phyloP scores from a whole-genome alignment of 164 flowering plant species.

The Vitis cinerea region DNA sequence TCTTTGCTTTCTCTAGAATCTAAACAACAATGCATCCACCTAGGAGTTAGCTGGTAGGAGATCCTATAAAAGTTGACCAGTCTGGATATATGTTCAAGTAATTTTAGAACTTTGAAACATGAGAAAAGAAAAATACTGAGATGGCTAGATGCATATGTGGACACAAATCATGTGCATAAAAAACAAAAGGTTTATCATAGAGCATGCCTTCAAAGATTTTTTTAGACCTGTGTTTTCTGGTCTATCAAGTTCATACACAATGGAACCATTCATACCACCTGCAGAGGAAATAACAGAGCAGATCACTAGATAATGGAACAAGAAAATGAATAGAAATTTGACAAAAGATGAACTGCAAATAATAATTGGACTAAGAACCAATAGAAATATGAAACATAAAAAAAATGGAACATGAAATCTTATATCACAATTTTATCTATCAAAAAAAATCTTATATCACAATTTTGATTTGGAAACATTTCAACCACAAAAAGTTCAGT shows the following conservation, averaged over 20 bases:
- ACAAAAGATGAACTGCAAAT: background rate
- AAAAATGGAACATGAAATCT: too few species aligned
- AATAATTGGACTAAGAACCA: background rate
- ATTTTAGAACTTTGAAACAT: background rate
- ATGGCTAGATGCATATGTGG: background rate
- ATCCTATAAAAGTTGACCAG: slow-evolving; percentile 6
- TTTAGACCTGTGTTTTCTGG: slow-evolving; percentile 84
- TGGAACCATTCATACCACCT: slow-evolving; percentile 99
- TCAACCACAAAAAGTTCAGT: too few species aligned
- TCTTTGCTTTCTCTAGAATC: slow-evolving; percentile 79
- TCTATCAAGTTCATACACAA: slow-evolving; percentile 81
- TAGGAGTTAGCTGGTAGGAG: slow-evolving; percentile 34
- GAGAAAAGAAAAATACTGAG: background rate
- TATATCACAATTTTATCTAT: too few species aligned
- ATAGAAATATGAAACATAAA: too few species aligned
- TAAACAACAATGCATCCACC: slow-evolving; percentile 42
- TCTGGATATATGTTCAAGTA: slow-evolving; percentile 8
- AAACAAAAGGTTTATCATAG: slow-evolving; percentile 12
- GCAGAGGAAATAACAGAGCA: slow-evolving; percentile 17
- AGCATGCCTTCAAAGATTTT: slow-evolving; percentile 70
- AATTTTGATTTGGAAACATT: too few species aligned
- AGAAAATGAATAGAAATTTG: background rate
- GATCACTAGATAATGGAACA: background rate
- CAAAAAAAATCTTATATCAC: too few species aligned
- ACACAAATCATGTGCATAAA: background rate